Evolutionary conservation across 257 asterid genomes (phyloP).

Genomic region (Osmanthus fragrans): DNA sequence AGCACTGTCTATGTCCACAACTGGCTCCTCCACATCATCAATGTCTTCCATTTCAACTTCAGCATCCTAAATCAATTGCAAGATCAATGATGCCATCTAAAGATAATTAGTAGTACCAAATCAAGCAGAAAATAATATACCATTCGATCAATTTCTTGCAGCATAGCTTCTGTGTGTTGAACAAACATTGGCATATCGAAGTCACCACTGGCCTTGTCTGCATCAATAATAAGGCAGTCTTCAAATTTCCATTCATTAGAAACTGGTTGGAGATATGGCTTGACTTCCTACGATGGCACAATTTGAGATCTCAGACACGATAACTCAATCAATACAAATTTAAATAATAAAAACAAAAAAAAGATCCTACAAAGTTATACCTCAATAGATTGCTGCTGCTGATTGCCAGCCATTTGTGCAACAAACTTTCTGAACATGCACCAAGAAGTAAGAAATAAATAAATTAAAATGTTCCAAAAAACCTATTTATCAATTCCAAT

Average conservation of each 20-base stretch:
- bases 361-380: slow-evolving; percentile 7
- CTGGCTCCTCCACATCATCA: slow-evolving; percentile 38
- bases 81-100: not conserved
- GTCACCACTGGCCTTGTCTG: slow-evolving; percentile 34
- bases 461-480: no score
- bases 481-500: not conserved
- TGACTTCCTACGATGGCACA: slow-evolving; percentile 21
- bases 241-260: slow-evolving; percentile 25
- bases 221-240: slow-evolving; percentile 45
- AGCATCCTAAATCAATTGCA: slow-evolving; percentile 31
- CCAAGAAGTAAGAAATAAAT: not conserved
- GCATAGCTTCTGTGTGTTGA: slow-evolving; percentile 76
- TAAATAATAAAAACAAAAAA: not conserved
- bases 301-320: not conserved
- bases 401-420: slow-evolving; percentile 35
- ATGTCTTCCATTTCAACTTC: slow-evolving; percentile 63
- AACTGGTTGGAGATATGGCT: slow-evolving; percentile 23
- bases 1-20: slow-evolving; percentile 54
- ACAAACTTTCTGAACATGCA: slow-evolving; percentile 33
- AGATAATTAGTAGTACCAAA: not conserved
- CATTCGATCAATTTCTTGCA: slow-evolving; percentile 82
- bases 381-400: slow-evolving; percentile 27
- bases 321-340: not conserved
- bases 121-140: slow-evolving; percentile 32
- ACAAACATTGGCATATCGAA: slow-evolving; percentile 66